Conservation (phyloP, 208 protist genomes). For the Acanthamoeba culbertsoni region DNA sequence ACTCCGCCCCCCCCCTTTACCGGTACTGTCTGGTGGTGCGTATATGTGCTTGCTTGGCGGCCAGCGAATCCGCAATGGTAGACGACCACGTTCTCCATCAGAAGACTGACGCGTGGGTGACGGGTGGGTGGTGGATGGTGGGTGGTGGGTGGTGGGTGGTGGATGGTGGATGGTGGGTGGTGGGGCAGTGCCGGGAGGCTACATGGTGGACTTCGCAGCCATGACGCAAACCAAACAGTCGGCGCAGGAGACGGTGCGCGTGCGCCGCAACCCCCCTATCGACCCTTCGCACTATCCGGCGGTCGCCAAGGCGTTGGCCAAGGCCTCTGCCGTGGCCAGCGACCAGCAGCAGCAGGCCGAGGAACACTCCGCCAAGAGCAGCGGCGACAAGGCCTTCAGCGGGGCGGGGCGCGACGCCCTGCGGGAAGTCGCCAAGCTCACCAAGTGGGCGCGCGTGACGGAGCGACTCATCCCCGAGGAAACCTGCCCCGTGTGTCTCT, state of each 20-base stretch:
- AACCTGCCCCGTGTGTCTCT: slow-evolving; percentile 24
- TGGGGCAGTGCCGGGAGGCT: background rate
- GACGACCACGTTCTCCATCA: no score
- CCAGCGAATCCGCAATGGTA: background rate
- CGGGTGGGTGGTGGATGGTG: background rate
- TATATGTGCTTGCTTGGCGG: background rate
- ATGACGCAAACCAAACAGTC: slow-evolving; percentile 40
- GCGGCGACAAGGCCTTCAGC: background rate
- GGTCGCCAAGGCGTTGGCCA: background rate
- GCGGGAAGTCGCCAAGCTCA: background rate
- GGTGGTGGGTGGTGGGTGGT: background rate
- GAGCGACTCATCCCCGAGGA: background rate
- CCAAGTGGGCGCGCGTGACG: background rate
- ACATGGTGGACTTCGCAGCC: background rate
- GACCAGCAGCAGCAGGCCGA: background rate
- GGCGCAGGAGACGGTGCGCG: background rate
- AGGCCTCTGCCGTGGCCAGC: background rate
- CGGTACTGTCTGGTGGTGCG: no score
- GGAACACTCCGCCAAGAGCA: background rate
- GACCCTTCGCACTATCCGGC: background rate
- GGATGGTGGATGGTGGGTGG: background rate
- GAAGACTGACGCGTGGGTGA: background rate
- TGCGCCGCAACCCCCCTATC: background rate
- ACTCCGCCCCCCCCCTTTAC: no score
- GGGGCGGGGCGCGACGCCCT: background rate